Evolutionary conservation across 345 rosid genomes (phyloP).

Genomic region (Brassica cretica): DNA sequence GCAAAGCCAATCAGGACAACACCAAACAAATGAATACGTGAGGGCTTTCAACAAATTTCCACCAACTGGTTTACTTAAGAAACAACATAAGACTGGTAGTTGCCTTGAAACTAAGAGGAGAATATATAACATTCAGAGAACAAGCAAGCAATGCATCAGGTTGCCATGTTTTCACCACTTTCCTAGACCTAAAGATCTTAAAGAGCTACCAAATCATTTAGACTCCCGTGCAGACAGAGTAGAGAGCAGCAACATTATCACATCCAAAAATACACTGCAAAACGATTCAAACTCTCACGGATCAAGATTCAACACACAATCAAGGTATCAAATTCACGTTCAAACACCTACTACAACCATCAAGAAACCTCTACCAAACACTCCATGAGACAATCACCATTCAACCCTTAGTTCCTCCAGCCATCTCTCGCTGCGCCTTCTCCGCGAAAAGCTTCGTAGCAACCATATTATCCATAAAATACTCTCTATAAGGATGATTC

Average conservation of each 20-base stretch:
- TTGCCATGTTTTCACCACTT: not conserved
- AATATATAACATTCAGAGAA: not conserved
- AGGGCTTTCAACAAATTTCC: no score
- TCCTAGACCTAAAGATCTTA: not conserved
- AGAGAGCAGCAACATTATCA: conserved; percentile 4
- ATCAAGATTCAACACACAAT: conserved; percentile 5
- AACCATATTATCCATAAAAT: conserved; percentile 71
- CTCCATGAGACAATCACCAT: not conserved
- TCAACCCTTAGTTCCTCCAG: conserved; percentile 45
- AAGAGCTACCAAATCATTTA: not conserved
- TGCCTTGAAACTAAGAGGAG: no score
- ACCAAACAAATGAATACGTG: no score
- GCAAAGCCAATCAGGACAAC: no score
- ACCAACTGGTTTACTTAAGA: no score
- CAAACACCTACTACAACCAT: conserved; percentile 24
- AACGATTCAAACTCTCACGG: conserved; percentile 3
- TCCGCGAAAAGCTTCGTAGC: conserved; percentile 64
- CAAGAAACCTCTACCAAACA: no score
- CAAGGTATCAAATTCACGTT: not conserved
- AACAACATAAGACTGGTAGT: conserved; percentile 19
- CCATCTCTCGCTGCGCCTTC: conserved; percentile 53
- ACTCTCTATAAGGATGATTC: conserved; percentile 88
- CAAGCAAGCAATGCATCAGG: not conserved
- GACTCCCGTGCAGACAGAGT: not conserved
- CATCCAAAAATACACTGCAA: conserved; percentile 12